Conservation (phyloP, 768 basidiomycete genomes). For the Rhizopogon sp. region DNA sequence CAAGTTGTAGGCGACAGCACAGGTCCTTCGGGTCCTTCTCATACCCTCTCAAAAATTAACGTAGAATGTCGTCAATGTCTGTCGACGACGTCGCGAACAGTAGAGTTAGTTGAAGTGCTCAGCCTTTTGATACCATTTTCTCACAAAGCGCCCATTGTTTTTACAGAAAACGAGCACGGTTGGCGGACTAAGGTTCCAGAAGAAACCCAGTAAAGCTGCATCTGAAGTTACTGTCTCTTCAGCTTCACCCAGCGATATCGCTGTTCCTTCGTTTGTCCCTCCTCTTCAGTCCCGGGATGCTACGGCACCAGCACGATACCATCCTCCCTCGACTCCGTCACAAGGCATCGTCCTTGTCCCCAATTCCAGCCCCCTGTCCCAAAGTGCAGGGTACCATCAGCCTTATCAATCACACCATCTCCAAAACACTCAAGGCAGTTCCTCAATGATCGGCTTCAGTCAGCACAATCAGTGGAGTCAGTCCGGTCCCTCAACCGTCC, state of each 20-base stretch:
- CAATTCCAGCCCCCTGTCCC: slow-evolving; percentile 60
- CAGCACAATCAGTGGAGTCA: slow-evolving; percentile 34
- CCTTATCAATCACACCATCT: slow-evolving; percentile 35
- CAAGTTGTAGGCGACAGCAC: slow-evolving; percentile 10
- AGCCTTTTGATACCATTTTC: slow-evolving; percentile 19
- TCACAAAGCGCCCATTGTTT: slow-evolving; percentile 26
- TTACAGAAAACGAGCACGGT: slow-evolving; percentile 35
- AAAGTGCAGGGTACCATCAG: slow-evolving; percentile 34
- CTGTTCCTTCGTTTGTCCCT: slow-evolving; percentile 35
- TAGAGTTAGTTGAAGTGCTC: slow-evolving; percentile 44
- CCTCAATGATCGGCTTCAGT: slow-evolving; percentile 33
- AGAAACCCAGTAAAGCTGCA: slow-evolving; percentile 30
- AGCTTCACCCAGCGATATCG: slow-evolving; percentile 60
- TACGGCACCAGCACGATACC: slow-evolving; percentile 58
- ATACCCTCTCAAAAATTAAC: background rate
- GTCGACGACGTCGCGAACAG: slow-evolving; percentile 38
- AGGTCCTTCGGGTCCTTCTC: background rate
- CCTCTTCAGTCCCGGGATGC: slow-evolving; percentile 75
- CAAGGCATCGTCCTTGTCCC: slow-evolving; percentile 66
- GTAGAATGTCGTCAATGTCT: slow-evolving; percentile 36
- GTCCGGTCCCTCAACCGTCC: slow-evolving; percentile 24
- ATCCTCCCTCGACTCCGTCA: slow-evolving; percentile 42
- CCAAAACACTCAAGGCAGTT: slow-evolving; percentile 37
- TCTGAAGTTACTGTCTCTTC: slow-evolving; percentile 33
- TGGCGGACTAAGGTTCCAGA: slow-evolving; percentile 44